Conservation (phyloP, 495 filamentous ascomycete species). For the Neurospora sp. region DNA sequence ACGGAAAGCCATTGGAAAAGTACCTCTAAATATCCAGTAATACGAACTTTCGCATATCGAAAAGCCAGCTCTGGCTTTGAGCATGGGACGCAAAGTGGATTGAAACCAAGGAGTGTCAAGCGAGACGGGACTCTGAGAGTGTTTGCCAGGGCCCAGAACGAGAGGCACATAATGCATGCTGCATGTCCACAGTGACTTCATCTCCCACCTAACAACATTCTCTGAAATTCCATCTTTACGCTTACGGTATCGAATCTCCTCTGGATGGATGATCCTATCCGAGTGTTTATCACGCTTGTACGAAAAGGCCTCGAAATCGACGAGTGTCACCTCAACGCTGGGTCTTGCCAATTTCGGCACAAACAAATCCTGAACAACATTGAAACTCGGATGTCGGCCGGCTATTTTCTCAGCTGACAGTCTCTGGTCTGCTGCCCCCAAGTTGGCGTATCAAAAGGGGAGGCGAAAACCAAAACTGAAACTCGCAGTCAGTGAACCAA, state of each 20-base stretch:
- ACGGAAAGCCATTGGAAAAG: background rate
- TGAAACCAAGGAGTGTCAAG: background rate
- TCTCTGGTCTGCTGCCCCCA: rapidly evolving
- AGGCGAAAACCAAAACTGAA: too few relatives aligned
- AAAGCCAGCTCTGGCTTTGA: background rate
- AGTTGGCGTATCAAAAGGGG: background rate
- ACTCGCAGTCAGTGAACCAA: too few relatives aligned
- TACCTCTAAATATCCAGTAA: too few relatives aligned
- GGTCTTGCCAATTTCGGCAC: too few relatives aligned
- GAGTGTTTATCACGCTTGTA: background rate
- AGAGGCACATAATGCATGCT: background rate
- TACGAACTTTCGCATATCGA: background rate
- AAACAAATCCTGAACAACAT: too few relatives aligned
- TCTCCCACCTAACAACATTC: background rate
- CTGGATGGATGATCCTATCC: background rate
- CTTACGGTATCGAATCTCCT: background rate
- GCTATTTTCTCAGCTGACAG: too few relatives aligned
- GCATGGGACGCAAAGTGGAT: background rate
- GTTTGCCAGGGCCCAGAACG: background rate
- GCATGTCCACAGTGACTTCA: background rate
- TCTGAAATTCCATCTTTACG: background rate
- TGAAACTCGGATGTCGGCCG: too few relatives aligned
- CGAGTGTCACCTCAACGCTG: too few relatives aligned
- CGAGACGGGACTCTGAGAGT: background rate
- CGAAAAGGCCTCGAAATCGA: too few relatives aligned